Conservation (phyloP, 164 flowering plant genomes). For the Kingdonia uniflora region DNA sequence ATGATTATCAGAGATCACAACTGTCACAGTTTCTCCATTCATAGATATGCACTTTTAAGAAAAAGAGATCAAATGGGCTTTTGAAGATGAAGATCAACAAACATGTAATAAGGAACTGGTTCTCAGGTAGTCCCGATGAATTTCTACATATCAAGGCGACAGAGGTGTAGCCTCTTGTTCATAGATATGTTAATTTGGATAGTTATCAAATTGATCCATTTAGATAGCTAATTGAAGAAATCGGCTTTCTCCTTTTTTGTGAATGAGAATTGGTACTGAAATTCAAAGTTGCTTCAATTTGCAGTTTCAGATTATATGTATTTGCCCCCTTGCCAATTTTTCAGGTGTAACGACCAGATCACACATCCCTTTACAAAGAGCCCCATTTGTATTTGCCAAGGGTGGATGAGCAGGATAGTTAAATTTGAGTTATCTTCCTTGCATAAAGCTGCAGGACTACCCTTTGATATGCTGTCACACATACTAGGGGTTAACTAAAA, state of each 20-base stretch:
- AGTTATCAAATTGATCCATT: slow-evolving; percentile 13
- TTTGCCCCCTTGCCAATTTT: slow-evolving; percentile 11
- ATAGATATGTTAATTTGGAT: slow-evolving; percentile 9
- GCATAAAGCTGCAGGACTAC: slow-evolving; percentile 22
- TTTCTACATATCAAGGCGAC: slow-evolving; percentile 58
- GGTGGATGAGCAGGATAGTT: slow-evolving; percentile 16
- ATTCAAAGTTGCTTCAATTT: slow-evolving; percentile 42
- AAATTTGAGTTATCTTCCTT: slow-evolving; percentile 33
- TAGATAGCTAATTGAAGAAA: slow-evolving; percentile 18
- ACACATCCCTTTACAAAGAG: slow-evolving; percentile 15
- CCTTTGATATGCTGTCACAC: slow-evolving; percentile 1
- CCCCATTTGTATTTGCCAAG: slow-evolving; percentile 12
- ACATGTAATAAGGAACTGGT: slow-evolving; percentile 37
- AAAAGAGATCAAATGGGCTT: slow-evolving; percentile 43
- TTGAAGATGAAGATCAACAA: slow-evolving; percentile 45
- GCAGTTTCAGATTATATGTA: slow-evolving; percentile 18
- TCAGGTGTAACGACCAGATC: slow-evolving; percentile 41
- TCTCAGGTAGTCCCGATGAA: slow-evolving; percentile 60
- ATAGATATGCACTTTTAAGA: slow-evolving; percentile 17
- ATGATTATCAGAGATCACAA: slow-evolving; percentile 45
- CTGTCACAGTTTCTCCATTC: slow-evolving; percentile 19
- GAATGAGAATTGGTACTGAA: slow-evolving; percentile 64
- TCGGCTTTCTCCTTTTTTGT: slow-evolving; percentile 45
- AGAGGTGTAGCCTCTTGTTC: slow-evolving; percentile 37
- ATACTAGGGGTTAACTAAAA: slow-evolving; percentile 36